Base-by-base conservation (phyloP, 2,329 filamentous ascomycete species). In the Fusarium aywerte region DNA sequence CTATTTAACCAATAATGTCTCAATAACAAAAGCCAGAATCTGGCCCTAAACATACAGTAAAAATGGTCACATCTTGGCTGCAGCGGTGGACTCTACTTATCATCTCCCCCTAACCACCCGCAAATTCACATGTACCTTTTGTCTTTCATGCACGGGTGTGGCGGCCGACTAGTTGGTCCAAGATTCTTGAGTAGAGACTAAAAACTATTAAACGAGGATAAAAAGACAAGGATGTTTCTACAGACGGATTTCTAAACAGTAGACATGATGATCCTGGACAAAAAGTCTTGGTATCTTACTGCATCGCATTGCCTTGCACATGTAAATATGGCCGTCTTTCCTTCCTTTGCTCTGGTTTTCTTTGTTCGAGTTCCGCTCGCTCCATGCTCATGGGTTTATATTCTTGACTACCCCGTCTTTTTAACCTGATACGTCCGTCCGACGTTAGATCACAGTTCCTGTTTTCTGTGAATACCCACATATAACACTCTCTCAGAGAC, bases 141-240 rank as follows among this genome's bases (percentile, higher is more conserved):
- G 32, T n/a, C 36, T 23, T 25, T 33, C 45, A 23, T 52, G 48
- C 29, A 43, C 50, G 36, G 43, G 36, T 63, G 50, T 63, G 50
- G 58, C 60, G 60, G 51, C 38, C 36, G 42, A 49, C 42, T 44
- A n/a, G n/a, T n/a, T n/a, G n/a, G n/a, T n/a, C n/a, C n/a, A 27
- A 16, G 39, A 42, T 12, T 27, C 16, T 27, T 18, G 23, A 42
- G 10, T 23, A 42, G 7, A 18, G 27, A 42, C 39, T 7, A 13
- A 42, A 40, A 23, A 6, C 10, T 15, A n/a, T 42, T 42, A 48
- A 18, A 48, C 44, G 21, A 35, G 31, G 20, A 21, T 27, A 5
- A 21, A 25, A 18, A 39, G 36, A 48, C 45, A 25, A 35, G 45
- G 45, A 15, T 48, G n/a, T 21, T 29, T 20, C 20, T 45, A 35